phyloP scores from a whole-genome alignment of 23 red algal genomes.

The Gracilaria vermiculophylla region DNA sequence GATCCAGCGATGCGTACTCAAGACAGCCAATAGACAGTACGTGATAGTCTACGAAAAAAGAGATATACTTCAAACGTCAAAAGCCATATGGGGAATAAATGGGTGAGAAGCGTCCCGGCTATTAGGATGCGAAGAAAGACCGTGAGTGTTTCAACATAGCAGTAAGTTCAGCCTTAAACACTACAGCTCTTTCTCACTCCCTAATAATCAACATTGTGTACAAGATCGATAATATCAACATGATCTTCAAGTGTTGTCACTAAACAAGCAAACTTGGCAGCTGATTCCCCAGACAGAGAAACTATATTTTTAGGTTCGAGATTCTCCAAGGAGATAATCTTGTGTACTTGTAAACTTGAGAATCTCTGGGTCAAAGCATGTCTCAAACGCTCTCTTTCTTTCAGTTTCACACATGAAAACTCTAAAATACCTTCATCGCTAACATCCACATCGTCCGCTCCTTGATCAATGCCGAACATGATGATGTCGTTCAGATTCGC shows the following conservation, averaged over 20 bases:
- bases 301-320: conserved; percentile 1
- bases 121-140: too few species aligned
- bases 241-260: conserved; percentile 17
- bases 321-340: not conserved
- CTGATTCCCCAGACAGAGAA: not conserved
- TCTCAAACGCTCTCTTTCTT: not conserved
- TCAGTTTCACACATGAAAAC: conserved; percentile 3
- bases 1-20: too few species aligned
- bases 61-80: too few species aligned
- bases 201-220: conserved; percentile 9
- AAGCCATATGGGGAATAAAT: too few species aligned
- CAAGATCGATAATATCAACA: conserved; percentile 33
- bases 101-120: too few species aligned
- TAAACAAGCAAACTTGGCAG: not conserved
- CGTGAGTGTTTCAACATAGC: too few species aligned
- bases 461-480: conserved; percentile 48
- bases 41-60: too few species aligned
- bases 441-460: conserved; percentile 2
- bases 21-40: too few species aligned
- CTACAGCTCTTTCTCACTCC: not conserved
- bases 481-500: conserved; percentile 23
- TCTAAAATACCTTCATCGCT: conserved; percentile 9
- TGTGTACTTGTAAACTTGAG: not conserved
- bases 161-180: too few species aligned
- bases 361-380: conserved; percentile 1